Evolutionary conservation across 768 basidiomycete species (phyloP), one percentile per base, ranked within the genome.

Genomic region (Butyriboletus loyo): DNA sequence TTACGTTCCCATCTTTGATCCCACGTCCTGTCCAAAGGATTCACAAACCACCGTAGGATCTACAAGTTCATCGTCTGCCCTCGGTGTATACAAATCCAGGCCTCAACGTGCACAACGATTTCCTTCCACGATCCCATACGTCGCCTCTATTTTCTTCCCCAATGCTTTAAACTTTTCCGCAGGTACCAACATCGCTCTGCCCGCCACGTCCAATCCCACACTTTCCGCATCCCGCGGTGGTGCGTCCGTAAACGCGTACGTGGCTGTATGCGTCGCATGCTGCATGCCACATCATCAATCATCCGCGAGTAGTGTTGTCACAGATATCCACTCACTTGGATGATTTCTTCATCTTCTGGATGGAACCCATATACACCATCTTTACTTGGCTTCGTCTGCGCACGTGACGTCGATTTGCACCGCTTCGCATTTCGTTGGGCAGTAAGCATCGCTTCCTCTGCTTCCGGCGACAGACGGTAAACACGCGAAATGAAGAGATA

Each of bases 311-410:
- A 39, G 28, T 31, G 21, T 24, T 14, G 11, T 17, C n/a, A 9
- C 10, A 5, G 4, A 19, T 7, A 8, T 24, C 14, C 0, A 15
- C 60, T 22, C 56, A 89, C 91, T 73, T 82, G 70, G 50, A 79
- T 77, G 46, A 93, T 83, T 37, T 75, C 75, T 37, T 86, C 85
- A 67, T 97, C 94, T 66, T 97, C 95, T 0, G 88, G 85, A 63
- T 97, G 93, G 72, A 90, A 96, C 2, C 83, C 72, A 62, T 85
- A 88, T 6, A 83, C 73, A 0, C 84, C 81, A 48, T 83, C 82
- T 3, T 61, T n/a, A 11, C 53, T 55, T n/a, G 30, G 38, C 48
- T 58, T 64, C 28, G 56, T 51, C 50, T 66, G 25, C 13, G 10
- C 3, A 10, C n/a, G 10, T 46, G 44, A 31, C 43, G 45, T 58